Base-by-base conservation (phyloP, 2,329 filamentous ascomycete species). In the Botryosphaeria agaves region DNA sequence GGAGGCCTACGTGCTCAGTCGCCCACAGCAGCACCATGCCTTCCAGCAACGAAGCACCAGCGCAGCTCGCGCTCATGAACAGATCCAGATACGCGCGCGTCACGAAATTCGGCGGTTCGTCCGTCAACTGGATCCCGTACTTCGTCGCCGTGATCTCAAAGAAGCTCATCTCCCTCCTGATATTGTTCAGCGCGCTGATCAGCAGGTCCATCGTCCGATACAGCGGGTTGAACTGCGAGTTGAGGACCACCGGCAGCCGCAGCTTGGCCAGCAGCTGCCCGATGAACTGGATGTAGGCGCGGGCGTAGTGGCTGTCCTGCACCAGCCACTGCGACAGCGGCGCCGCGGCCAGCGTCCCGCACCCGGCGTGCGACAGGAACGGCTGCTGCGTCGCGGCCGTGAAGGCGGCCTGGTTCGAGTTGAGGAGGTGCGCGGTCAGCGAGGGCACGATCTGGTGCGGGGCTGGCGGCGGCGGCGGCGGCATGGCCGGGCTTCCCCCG, bases 11-110 rank as follows among this genome's bases (percentile, higher is more conserved):
- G 38, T 64, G 69, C 52, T 87, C 79, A 1, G 75, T 82, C n/a
- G 71, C 72, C 72, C 76, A 85, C 15, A 84, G 65, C n/a, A 80
- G 63, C 2, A 81, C 65, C 36, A 81, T 59, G 5, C 73, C 76
- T 46, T 83, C 76, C 2, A 84, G 53, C 43, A 80, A 46, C 2
- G 53, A 61, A 2, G 57, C 56, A 5, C 56, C 59, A 0, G 62
- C 53, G 30, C 61, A 60, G 8, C 66, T 59, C 3, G 62, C 62
- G n/a, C 59, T 63, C 33, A 72, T 65, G 4, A 80, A 65, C 14
- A 72, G 51, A 43, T 71, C 66, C n/a, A 69, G 53, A 39, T 70
- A 62, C 5, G 61, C 63, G 30, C 59, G 56, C 0, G 67, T 71
- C 23, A 66, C 61, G 3, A 55, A 55, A 3, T 52, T 59, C 3